These are phyloP conservation scores for Physaria fendleri DNA, from an alignment of 345 rosid genomes.

Conservation along the genomic window DNA sequence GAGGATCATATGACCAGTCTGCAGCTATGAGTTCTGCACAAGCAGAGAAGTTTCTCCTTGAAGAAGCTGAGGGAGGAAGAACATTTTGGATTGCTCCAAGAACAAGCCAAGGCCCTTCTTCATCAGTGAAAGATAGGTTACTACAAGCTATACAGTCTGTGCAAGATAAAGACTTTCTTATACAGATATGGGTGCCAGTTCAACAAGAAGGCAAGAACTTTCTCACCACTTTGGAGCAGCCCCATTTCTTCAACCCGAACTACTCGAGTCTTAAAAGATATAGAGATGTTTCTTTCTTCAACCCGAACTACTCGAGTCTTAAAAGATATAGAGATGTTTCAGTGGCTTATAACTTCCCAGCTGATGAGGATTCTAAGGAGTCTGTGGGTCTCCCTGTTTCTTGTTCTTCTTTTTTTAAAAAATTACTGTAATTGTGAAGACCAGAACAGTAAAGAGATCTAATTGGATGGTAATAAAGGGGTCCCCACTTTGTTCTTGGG, in stretches of 20 bases:
- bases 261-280: constrained; percentile 58
- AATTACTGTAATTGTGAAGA: not conserved
- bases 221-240: constrained; percentile 75
- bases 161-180: constrained; percentile 52
- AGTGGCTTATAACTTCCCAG: constrained; percentile 49
- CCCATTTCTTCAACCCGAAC: constrained; percentile 50
- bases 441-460: constrained; percentile 25
- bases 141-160: constrained; percentile 44
- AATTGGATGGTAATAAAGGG: constrained; percentile 23
- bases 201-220: constrained; percentile 54
- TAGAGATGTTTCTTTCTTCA: constrained; percentile 51
- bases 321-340: constrained; percentile 67
- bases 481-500: constrained; percentile 39
- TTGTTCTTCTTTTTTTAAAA: not conserved
- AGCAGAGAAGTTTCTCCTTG: constrained; percentile 29
- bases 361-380: constrained; percentile 63
- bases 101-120: constrained; percentile 32
- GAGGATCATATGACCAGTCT: constrained; percentile 17
- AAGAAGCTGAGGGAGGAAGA: constrained; percentile 41
- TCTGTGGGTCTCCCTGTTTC: constrained; percentile 78
- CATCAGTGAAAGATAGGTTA: constrained; percentile 55
- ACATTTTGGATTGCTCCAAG: constrained; percentile 65
- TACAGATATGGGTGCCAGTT: constrained; percentile 87
- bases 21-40: constrained; percentile 29
- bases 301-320: constrained; percentile 53